Conservation (phyloP, 139 green algal genomes). For the Closterium sp. region DNA sequence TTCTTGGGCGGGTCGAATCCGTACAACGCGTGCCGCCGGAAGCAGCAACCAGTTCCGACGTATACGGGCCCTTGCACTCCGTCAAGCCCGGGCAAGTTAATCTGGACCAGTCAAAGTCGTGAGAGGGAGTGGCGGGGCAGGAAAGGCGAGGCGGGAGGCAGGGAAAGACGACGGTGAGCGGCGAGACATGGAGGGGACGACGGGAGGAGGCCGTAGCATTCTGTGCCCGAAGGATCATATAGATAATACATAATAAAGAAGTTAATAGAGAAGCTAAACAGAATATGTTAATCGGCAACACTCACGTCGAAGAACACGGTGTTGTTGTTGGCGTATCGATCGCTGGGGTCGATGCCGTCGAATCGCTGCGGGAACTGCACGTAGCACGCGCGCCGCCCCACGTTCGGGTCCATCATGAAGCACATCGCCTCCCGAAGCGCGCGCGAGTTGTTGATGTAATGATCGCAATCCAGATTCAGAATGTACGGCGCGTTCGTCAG, state of each 20-base stretch:
- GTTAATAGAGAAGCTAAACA: neutral
- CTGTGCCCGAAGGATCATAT: too few species aligned
- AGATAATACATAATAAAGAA: neutral
- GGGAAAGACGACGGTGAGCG: too few species aligned
- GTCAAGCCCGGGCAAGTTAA: slow-evolving; percentile 47
- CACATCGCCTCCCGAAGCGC: slow-evolving; percentile 40
- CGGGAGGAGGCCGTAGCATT: too few species aligned
- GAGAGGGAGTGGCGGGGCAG: too few species aligned
- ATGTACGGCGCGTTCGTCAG: slow-evolving; percentile 53
- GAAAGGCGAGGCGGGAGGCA: too few species aligned
- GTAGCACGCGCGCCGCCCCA: slow-evolving; percentile 9
- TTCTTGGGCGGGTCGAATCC: slow-evolving; percentile 32
- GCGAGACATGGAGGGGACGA: too few species aligned
- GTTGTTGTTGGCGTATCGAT: slow-evolving; percentile 56
- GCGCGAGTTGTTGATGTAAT: slow-evolving; percentile 31
- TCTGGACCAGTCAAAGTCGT: slow-evolving; percentile 14
- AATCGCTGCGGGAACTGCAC: slow-evolving; percentile 47
- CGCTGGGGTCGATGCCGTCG: slow-evolving; percentile 28
- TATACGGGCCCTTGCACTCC: slow-evolving; percentile 49
- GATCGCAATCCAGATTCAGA: slow-evolving; percentile 54
- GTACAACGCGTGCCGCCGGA: slow-evolving; percentile 46
- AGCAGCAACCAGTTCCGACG: slow-evolving; percentile 50
- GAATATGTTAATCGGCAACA: neutral
- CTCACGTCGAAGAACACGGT: slow-evolving; percentile 54
- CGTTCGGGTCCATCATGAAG: slow-evolving; percentile 42